phyloP scores from a whole-genome alignment of 1,139 yeast species.

The Maudiozyma humilis region DNA sequence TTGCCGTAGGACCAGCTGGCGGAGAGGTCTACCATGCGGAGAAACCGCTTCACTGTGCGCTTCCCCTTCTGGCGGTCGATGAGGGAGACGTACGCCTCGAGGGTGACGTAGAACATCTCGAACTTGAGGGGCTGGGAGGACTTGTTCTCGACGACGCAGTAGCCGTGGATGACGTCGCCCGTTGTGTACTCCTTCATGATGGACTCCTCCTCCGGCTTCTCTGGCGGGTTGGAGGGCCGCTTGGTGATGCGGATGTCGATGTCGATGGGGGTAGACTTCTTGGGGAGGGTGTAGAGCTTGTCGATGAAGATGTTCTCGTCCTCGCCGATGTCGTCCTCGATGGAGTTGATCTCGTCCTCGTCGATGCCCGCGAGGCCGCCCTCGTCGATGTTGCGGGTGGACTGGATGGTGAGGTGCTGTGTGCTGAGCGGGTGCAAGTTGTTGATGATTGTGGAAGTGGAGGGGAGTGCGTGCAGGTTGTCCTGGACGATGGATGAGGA shows the following conservation, averaged over 20 bases:
- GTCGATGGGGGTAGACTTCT: conserved; percentile 27
- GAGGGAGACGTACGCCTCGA: conserved; percentile 42
- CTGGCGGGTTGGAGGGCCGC: conserved; percentile 29
- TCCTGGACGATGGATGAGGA: not conserved
- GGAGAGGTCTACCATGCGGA: conserved; percentile 38
- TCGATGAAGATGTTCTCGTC: conserved; percentile 31
- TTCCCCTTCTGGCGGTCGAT: conserved; percentile 26
- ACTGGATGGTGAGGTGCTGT: conserved; percentile 17
- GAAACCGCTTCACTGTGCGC: conserved; percentile 32
- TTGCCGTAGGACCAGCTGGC: conserved; percentile 38
- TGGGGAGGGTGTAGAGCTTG: conserved; percentile 33
- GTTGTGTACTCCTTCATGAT: conserved; percentile 42
- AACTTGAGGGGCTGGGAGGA: conserved; percentile 39
- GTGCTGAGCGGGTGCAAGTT: conserved; percentile 20
- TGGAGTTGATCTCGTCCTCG: conserved; percentile 5
- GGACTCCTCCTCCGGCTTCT: conserved; percentile 31
- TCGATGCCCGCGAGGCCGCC: not conserved
- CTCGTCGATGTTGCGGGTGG: conserved; percentile 1
- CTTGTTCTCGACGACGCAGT: conserved; percentile 40
- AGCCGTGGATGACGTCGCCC: conserved; percentile 50
- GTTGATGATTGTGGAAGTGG: conserved; percentile 7
- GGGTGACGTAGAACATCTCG: conserved; percentile 50
- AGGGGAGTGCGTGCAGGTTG: not conserved
- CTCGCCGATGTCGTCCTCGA: conserved; percentile 24
- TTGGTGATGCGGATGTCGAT: conserved; percentile 35